A percentile compares a stretch with the other conserved stretches of the same genome.
Evolutionary conservation across 495 filamentous ascomycete species (phyloP).

Genomic region (Penicillium mononematosum): DNA sequence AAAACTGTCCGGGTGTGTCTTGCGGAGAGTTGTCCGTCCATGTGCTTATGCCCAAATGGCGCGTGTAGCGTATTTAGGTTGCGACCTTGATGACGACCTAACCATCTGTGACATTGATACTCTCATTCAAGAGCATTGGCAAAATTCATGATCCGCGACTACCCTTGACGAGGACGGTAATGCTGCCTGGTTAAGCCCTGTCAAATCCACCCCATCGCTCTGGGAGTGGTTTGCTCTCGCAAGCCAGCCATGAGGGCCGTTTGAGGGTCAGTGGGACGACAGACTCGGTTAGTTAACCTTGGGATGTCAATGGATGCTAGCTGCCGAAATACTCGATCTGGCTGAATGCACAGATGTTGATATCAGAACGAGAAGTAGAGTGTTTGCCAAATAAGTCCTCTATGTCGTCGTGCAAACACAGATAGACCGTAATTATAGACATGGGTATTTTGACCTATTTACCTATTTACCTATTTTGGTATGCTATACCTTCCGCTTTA

Average conservation of each 20-base stretch:
- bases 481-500: slow-evolving; percentile 68
- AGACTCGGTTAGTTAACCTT: background rate
- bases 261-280: background rate
- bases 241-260: background rate
- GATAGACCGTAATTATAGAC: background rate
- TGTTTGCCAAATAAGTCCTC: background rate
- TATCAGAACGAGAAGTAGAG: background rate
- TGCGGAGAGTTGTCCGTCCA: background rate
- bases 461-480: background rate
- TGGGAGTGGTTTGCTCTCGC: background rate
- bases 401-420: background rate
- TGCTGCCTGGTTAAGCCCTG: background rate
- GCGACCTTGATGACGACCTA: background rate
- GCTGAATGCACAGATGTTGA: background rate
- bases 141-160: background rate
- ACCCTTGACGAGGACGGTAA: background rate
- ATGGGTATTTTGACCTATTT: background rate
- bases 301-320: background rate
- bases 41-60: background rate
- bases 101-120: background rate
- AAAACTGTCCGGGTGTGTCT: background rate
- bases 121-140: background rate
- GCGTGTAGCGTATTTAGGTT: background rate
- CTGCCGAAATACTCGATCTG: too few relatives aligned
- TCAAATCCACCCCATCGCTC: background rate